These are phyloP conservation scores for Blastocystis sp. DNA, from an alignment of 352 stramenopile genomes.

Conservation along the genomic window DNA sequence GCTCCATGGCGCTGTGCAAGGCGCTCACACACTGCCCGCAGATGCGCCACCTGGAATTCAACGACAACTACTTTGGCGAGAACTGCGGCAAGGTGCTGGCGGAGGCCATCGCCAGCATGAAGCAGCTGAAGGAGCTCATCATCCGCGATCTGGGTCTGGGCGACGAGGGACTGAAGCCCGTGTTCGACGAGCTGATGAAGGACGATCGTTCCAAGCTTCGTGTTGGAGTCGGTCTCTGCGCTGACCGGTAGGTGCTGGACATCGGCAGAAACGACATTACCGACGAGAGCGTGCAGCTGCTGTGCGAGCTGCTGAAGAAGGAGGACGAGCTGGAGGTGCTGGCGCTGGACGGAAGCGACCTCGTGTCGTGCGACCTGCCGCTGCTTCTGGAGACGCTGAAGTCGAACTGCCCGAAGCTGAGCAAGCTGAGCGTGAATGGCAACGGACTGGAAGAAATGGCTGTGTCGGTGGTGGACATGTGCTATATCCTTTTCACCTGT, in stretches of 20 bases:
- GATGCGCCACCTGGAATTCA: conserved; percentile 35
- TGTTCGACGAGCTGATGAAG: not conserved
- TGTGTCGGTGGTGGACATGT: conserved; percentile 14
- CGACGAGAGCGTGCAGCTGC: not conserved
- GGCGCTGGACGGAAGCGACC: conserved; percentile 6
- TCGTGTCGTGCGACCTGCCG: not conserved
- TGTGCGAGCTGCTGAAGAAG: not conserved
- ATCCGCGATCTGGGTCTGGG: conserved; percentile 22
- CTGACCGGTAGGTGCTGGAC: not conserved
- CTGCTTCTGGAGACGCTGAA: not conserved
- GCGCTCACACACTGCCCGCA: not conserved
- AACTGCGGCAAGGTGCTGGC: conserved; percentile 16
- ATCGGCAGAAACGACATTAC: conserved; percentile 13
- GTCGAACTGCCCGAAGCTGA: not conserved
- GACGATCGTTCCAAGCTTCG: not conserved
- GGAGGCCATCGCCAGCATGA: conserved; percentile 4
- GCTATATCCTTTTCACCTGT: conserved; percentile 24
- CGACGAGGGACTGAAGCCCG: conserved; percentile 17
- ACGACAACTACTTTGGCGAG: conserved; percentile 67
- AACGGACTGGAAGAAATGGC: not conserved
- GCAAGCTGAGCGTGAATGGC: not conserved
- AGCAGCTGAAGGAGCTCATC: conserved; percentile 37
- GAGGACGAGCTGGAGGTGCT: conserved; percentile 18
- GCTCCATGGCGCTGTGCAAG: conserved; percentile 23
- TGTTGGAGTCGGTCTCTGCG: not conserved